Conservation (phyloP, 2,329 filamentous ascomycete species). For the Talaromyces sp. region DNA sequence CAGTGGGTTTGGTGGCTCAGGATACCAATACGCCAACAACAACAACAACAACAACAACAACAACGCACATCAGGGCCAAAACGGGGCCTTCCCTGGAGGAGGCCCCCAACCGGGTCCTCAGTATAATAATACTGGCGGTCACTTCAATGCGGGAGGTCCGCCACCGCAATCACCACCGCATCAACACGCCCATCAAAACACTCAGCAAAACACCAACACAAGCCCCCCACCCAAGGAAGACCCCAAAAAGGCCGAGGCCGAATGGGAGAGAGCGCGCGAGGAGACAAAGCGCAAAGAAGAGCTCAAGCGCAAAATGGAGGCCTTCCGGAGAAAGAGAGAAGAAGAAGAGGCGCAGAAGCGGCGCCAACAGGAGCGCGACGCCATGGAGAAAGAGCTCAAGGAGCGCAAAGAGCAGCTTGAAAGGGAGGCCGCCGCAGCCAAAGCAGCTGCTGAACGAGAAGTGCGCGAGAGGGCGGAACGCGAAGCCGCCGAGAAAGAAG, state of each 20-base stretch:
- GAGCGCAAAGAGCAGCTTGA: conserved; percentile 38
- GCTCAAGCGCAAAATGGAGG: conserved; percentile 14
- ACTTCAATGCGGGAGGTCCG: conserved; percentile 25
- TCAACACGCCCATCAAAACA: not conserved
- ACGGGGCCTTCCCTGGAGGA: conserved; percentile 1
- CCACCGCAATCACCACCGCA: conserved; percentile 16
- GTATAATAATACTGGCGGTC: conserved; percentile 29
- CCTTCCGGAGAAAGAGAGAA: conserved; percentile 12
- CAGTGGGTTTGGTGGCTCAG: conserved; percentile 26
- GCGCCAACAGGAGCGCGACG: conserved; percentile 35
- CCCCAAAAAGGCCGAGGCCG: conserved; percentile 9
- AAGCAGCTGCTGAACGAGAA: conserved; percentile 20
- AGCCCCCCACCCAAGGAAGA: conserved; percentile 3
- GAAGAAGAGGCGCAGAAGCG: conserved; percentile 30
- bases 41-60: conserved; percentile 18
- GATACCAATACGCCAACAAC: conserved; percentile 18
- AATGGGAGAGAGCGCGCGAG: conserved; percentile 12
- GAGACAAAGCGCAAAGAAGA: conserved; percentile 14
- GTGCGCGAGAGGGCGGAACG: conserved; percentile 14
- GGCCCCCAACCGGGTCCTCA: conserved; percentile 6
- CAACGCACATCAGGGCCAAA: conserved; percentile 7
- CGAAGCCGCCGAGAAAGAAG: conserved; percentile 12
- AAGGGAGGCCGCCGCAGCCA: conserved; percentile 23
- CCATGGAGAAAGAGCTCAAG: conserved; percentile 35
- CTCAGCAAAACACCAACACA: conserved; percentile 1